These are phyloP conservation scores for Alternaria infectoria DNA, from an alignment of 2,329 filamentous ascomycete species.

Conservation along the genomic window DNA sequence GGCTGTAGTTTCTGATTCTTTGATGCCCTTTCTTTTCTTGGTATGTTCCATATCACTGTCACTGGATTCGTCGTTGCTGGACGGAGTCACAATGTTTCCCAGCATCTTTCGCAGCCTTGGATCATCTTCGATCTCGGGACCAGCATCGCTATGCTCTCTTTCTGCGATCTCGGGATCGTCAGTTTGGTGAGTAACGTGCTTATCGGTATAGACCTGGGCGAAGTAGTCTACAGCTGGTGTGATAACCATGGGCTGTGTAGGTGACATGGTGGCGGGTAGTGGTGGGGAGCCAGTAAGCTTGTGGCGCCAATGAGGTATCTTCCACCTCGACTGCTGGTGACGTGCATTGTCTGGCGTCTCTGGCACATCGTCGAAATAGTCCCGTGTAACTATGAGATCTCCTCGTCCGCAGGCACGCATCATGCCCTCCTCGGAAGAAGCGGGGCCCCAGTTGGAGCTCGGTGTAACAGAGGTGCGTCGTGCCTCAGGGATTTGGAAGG, in stretches of 20 bases:
- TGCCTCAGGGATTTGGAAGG: slow-evolving; percentile 10
- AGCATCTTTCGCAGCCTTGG: slow-evolving; percentile 9
- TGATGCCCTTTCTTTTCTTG: slow-evolving; percentile 14
- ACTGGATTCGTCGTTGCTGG: neutral
- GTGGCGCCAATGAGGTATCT: neutral
- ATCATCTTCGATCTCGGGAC: slow-evolving; percentile 1
- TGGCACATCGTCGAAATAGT: slow-evolving; percentile 4
- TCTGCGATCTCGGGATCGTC: neutral
- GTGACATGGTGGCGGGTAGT: neutral
- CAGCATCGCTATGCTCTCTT: slow-evolving; percentile 2
- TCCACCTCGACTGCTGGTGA: neutral
- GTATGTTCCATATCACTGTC: slow-evolving; percentile 10
- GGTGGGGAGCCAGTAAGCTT: neutral
- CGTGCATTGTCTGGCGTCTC: neutral
- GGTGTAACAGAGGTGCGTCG: slow-evolving; percentile 6
- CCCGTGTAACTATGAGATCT: slow-evolving; percentile 4
- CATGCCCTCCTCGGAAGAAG: neutral
- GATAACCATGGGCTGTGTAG: neutral
- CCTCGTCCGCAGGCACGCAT: slow-evolving; percentile 9
- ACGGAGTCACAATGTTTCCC: neutral
- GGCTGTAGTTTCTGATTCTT: neutral
- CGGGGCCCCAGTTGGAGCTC: neutral
- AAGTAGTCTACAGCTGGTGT: slow-evolving; percentile 2
- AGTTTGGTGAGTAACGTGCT: neutral
- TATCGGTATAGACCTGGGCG: neutral